phyloP scores from a whole-genome alignment of 2,329 filamentous ascomycete genomes.

The Botryosphaeria dothidea region DNA sequence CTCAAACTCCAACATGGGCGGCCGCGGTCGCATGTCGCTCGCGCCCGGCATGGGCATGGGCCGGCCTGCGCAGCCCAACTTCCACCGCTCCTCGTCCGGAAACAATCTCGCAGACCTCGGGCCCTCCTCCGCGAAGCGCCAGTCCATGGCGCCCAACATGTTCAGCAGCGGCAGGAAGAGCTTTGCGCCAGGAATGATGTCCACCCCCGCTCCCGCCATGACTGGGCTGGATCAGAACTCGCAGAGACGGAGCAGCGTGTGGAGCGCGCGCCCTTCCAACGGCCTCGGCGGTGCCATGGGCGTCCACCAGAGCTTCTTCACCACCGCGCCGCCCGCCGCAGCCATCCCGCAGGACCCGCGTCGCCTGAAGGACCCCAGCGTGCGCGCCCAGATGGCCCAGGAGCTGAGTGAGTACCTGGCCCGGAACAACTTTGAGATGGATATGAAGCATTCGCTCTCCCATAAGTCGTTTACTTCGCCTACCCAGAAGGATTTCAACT shows the following conservation, averaged over 20 bases:
- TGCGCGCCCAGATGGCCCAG: conserved; percentile 79
- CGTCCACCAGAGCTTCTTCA: conserved; percentile 89
- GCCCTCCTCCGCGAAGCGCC: conserved; percentile 79
- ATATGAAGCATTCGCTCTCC: conserved; percentile 92
- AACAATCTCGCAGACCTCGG: conserved; percentile 77
- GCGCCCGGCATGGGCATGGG: conserved; percentile 54
- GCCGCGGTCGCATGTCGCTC: conserved; percentile 80
- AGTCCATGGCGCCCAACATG: conserved; percentile 69
- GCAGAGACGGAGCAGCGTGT: conserved; percentile 73
- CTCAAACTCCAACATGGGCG: conserved; percentile 66
- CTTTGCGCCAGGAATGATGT: conserved; percentile 60
- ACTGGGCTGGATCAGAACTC: conserved; percentile 54
- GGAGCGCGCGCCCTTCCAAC: conserved; percentile 60
- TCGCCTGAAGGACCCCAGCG: conserved; percentile 77
- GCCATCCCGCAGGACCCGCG: conserved; percentile 85
- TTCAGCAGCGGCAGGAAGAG: conserved; percentile 65
- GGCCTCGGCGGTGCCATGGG: conserved; percentile 62
- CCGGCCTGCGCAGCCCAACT: conserved; percentile 82
- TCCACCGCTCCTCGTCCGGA: conserved; percentile 81
- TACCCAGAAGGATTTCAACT: conserved; percentile 97
- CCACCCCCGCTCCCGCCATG: conserved; percentile 49
- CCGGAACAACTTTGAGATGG: conserved; percentile 94
- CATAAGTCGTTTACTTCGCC: conserved; percentile 90
- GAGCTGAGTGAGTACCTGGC: conserved; percentile 91
- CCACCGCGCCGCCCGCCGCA: conserved; percentile 77